Conservation (phyloP, 768 basidiomycete genomes). For the Leccinum incarnatum region DNA sequence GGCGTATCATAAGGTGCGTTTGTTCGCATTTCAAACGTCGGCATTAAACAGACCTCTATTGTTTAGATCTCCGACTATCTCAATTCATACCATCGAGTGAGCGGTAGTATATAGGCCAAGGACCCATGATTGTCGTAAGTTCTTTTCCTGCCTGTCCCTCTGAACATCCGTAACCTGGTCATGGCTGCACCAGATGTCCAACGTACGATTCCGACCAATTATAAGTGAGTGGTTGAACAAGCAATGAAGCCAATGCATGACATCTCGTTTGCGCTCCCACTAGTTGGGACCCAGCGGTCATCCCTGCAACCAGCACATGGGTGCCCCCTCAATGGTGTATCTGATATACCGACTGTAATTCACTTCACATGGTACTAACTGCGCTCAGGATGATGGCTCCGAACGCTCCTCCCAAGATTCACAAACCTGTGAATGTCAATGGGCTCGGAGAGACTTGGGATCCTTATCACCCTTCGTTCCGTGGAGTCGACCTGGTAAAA, state of each 20-base stretch:
- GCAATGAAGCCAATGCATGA: neutral
- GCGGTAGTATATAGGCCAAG: neutral
- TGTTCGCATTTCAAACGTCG: neutral
- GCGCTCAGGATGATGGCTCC: slow-evolving; percentile 21
- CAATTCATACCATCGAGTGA: neutral
- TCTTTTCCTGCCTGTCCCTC: neutral
- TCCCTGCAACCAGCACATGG: slow-evolving; percentile 27
- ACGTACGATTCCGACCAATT: slow-evolving; percentile 9
- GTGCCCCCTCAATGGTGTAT: slow-evolving; percentile 26
- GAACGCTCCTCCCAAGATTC: neutral
- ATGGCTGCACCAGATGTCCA: slow-evolving; percentile 28
- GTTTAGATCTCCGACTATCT: neutral
- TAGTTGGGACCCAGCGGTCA: slow-evolving; percentile 25
- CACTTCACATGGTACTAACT: neutral
- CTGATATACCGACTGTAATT: neutral
- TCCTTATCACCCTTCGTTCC: slow-evolving; percentile 18
- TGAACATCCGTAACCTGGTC: neutral
- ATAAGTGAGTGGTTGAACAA: slow-evolving; percentile 11
- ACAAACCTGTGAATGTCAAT: slow-evolving; percentile 6
- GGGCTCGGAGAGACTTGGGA: slow-evolving; percentile 28
- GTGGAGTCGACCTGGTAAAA: slow-evolving; percentile 23
- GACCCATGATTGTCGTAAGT: neutral
- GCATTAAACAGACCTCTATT: neutral
- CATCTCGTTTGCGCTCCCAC: neutral
- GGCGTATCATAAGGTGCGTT: neutral